Evolutionary conservation across 805 yeast genomes (phyloP), one percentile per base, ranked within the genome.

Genomic region (Kodamaea laetipori): DNA sequence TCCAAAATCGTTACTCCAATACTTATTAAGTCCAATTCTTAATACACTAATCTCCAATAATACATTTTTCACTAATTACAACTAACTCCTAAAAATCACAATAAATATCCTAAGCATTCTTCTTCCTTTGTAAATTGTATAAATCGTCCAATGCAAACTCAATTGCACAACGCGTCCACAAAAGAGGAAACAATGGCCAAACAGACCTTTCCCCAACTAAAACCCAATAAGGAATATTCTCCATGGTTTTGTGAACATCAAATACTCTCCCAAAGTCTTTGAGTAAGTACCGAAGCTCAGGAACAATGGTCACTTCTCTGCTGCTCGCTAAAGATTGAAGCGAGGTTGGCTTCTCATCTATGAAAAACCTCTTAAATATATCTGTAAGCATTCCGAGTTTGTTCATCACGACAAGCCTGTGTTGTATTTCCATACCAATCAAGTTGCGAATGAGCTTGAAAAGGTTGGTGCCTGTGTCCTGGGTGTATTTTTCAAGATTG

Each of bases 231-330:
- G 89, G 85, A 16, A 90, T 84, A 60, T 88, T 90, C 45, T 80
- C 84, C 57, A 69, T 63, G 18, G 81, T 73, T 52, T 84, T 76
- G 54, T 83, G 83, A 3, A 86, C 84, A 57, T 89, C 96, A 55
- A 89, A 78, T 0, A 90, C 82, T 51, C 89, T 71, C 34, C 89
- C 83, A 48, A 88, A 78, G 52, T 85, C 90, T 30, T 72, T 71
- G 39, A 89, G 69, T 39, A 90, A 66, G 26, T 88, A 81, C 43
- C 84, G 73, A 39, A 90, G 67, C 56, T 84, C 92, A 0, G 98
- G 98, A 4, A 92, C 97, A 31, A 94, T 84, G 0, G 96, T 87
- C 12, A 92, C 81, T 56, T 92, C 97, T 44, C 88, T 79, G 11
- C 65, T 63, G 38, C 71, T 68, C 6, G 76, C 64, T 36, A 90